phyloP scores from a whole-genome alignment of 2,329 filamentous ascomycete genomes.

The Diaporthe ampelina region DNA sequence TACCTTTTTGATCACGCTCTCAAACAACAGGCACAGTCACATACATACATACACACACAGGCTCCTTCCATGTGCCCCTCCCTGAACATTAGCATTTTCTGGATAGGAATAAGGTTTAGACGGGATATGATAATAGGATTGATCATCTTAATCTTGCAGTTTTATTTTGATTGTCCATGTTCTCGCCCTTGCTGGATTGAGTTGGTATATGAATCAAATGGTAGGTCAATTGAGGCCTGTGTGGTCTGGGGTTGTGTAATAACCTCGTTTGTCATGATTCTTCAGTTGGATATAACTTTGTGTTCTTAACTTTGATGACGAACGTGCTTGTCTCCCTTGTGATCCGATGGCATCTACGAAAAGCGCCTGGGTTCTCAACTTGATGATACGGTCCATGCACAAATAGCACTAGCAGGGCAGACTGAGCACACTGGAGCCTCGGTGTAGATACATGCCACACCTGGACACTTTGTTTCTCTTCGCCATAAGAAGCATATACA shows the following conservation, averaged over 20 bases:
- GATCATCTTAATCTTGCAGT: conserved; percentile 18
- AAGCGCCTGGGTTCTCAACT: background rate
- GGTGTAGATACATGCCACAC: too few species aligned
- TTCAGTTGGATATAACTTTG: too few species aligned
- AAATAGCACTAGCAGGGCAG: background rate
- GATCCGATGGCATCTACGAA: background rate
- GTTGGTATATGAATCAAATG: too few species aligned
- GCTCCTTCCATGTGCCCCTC: background rate
- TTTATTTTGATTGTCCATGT: too few species aligned
- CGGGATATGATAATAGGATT: conserved; percentile 27
- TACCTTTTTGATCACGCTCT: background rate
- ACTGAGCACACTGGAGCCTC: too few species aligned
- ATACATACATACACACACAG: conserved; percentile 1
- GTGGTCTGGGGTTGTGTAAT: background rate
- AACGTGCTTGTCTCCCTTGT: background rate
- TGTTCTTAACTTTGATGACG: background rate
- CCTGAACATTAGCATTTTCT: conserved; percentile 22
- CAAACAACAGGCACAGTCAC: background rate
- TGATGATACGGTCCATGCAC: too few species aligned
- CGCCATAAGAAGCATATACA: too few species aligned
- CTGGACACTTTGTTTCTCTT: too few species aligned
- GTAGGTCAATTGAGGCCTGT: background rate
- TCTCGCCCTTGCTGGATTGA: background rate
- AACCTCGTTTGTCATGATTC: too few species aligned
- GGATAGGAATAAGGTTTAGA: conserved; percentile 21